phyloP scores from a whole-genome alignment of 2,329 filamentous ascomycete species.

The Ophiocordyceps camponoti-saundersi region DNA sequence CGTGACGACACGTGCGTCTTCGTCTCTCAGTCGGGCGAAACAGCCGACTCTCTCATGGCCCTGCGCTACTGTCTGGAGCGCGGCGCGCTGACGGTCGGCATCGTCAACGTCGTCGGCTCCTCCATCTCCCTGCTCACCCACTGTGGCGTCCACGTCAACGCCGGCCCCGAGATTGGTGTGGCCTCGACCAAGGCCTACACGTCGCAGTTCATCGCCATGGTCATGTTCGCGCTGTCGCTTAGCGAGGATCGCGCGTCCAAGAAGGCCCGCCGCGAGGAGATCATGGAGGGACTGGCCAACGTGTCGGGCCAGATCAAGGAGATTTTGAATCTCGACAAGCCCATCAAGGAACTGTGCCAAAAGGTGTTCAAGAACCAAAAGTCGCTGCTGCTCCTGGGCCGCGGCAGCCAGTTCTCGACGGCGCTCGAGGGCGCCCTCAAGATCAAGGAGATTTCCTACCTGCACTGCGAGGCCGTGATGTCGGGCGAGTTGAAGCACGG shows the following conservation, averaged over 20 bases:
- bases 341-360: constrained; percentile 86
- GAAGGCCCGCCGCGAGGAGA: constrained; percentile 78
- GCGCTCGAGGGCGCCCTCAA: constrained; percentile 94
- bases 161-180: constrained; percentile 95
- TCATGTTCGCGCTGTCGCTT: constrained; percentile 96
- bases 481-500: constrained; percentile 98
- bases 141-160: constrained; percentile 99
- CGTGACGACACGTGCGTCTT: constrained; percentile 98
- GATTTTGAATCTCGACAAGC: constrained; percentile 77
- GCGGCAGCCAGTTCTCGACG: constrained; percentile 92
- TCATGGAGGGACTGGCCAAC: constrained; percentile 81
- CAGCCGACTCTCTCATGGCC: constrained; percentile 91
- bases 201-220: constrained; percentile 98
- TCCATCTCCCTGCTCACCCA: constrained; percentile 98
- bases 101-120: constrained; percentile 96
- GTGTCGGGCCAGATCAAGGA: constrained; percentile 85
- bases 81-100: constrained; percentile 89
- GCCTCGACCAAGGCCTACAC: constrained; percentile 99
- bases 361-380: constrained; percentile 96
- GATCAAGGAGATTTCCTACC: constrained; percentile 99
- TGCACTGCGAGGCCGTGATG: constrained; percentile 99
- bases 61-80: constrained; percentile 96
- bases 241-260: constrained; percentile 96
- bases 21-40: constrained; percentile 97
- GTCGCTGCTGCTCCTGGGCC: constrained; percentile 79